Evolutionary conservation across 805 yeast species (phyloP).

Genomic region (Phaffomyces opuntiae): DNA sequence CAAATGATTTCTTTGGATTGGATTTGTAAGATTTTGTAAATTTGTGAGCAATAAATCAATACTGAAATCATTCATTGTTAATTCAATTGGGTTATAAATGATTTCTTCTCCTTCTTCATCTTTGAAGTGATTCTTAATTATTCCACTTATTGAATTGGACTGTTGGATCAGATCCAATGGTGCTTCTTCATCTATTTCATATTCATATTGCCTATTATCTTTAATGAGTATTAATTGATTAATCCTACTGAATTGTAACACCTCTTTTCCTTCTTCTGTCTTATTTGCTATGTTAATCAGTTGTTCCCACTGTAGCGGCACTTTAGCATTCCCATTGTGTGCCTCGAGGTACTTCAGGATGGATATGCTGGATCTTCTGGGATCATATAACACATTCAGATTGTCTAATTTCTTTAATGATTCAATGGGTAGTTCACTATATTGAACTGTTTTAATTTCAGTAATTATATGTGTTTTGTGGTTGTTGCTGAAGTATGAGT

Average conservation of each 20-base stretch:
- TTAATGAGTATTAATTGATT: conserved; percentile 14
- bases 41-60: no score
- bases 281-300: conserved; percentile 10
- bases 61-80: conserved; percentile 13
- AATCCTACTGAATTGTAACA: conserved; percentile 6
- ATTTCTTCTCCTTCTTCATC: not conserved
- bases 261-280: conserved; percentile 14
- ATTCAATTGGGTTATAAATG: conserved; percentile 2
- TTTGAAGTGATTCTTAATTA: conserved; percentile 1
- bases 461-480: no score
- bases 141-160: conserved; percentile 1
- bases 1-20: not conserved
- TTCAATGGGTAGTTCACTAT: not conserved
- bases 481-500: no score
- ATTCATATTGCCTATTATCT: conserved; percentile 2
- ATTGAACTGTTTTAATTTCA: not conserved
- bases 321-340: not conserved
- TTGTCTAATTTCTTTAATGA: not conserved
- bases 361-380: conserved; percentile 8
- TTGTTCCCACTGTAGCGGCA: conserved; percentile 16
- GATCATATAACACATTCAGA: conserved; percentile 2
- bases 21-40: not conserved
- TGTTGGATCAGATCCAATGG: not conserved
- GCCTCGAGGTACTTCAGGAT: not conserved
- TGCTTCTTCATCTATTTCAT: conserved; percentile 1